These are phyloP conservation scores for Chionographis japonica DNA, from an alignment of 106 monocot species.

Conservation along the genomic window DNA sequence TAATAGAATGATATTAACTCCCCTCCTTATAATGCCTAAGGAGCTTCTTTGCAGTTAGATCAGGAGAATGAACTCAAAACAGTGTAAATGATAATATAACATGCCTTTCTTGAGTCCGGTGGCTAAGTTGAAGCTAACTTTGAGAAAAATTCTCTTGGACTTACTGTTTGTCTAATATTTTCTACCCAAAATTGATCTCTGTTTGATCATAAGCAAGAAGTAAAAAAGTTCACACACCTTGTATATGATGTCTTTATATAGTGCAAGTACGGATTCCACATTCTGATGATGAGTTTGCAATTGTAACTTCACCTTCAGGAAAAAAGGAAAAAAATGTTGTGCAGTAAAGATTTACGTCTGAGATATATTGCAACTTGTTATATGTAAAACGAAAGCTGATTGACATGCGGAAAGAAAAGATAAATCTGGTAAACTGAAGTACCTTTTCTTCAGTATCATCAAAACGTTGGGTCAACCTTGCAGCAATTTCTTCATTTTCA, in stretches of 20 bases:
- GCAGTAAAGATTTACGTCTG: background rate
- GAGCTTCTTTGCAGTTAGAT: no score
- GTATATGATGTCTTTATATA: conserved; percentile 59
- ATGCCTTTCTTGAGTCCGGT: no score
- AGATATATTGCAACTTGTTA: background rate
- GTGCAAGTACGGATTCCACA: conserved; percentile 73
- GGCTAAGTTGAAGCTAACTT: no score
- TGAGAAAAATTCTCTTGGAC: no score
- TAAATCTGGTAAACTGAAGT: background rate
- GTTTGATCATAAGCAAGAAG: no score
- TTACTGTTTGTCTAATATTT: no score
- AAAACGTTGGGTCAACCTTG: conserved; percentile 87
- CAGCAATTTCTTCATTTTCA: conserved; percentile 95
- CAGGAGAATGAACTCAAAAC: no score
- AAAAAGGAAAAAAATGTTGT: conserved; percentile 4
- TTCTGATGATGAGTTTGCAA: conserved; percentile 86
- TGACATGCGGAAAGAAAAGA: background rate
- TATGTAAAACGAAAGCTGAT: background rate
- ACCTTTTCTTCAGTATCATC: conserved; percentile 99
- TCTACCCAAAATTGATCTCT: no score
- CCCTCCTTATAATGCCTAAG: no score
- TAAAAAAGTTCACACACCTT: conserved; percentile 40
- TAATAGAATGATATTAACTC: no score
- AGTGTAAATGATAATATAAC: no score
- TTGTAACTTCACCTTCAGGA: conserved; percentile 66